Base-by-base conservation (phyloP, 2,329 filamentous ascomycete genomes). In the Colletotrichum coccodes region DNA sequence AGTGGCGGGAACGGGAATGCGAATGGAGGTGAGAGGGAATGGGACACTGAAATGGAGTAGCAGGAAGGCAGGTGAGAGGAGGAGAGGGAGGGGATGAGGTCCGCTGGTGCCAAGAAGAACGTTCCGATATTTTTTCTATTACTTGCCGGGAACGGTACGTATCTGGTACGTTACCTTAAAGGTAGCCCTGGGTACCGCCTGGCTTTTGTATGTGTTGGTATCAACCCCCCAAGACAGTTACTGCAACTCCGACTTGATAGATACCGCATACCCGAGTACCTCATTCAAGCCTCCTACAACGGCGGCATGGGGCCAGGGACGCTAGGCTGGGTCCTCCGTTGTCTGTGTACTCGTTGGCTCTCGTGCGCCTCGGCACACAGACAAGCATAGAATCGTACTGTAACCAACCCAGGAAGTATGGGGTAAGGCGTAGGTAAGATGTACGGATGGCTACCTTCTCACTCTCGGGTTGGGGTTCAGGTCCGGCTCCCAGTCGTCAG, bases 391-490 rank as follows among this genome's bases (percentile, higher is more conserved):
- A 28, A 18, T 44, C 12, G 23, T 14, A n/a, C 32, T 34, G 49
- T 54, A 36, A 7, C 42, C 54, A 26, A 34, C 2, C 21, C 12
- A 32, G 4, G 38, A 23, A 42, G 54, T 54, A 60, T 34, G 47
- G 53, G 47, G n/a, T 60, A 54, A 38, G 36, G 28, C n/a, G 52
- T 42, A 50, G 6, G 59, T 42, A 30, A 34, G 40, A 58, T 68
- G 52, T 49, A 64, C 46, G 28, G 12, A 54, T 54, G 40, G 47
- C 52, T 64, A 34, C 52, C 16, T 53, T 21, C 28, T 30, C 30
- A n/a, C 14, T 18, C 8, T 49, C 42, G 18, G 16, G 12, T 53
- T 50, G 28, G 52, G 30, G 21, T 47, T 46, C 46, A 58, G 36
- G 40, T 34, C 50, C 50, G 36, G 11, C n/a, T 30, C 36, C 23